Evolutionary conservation across 83 land plant species (phyloP).

Genomic region (Diphasiastrum complanatum): DNA sequence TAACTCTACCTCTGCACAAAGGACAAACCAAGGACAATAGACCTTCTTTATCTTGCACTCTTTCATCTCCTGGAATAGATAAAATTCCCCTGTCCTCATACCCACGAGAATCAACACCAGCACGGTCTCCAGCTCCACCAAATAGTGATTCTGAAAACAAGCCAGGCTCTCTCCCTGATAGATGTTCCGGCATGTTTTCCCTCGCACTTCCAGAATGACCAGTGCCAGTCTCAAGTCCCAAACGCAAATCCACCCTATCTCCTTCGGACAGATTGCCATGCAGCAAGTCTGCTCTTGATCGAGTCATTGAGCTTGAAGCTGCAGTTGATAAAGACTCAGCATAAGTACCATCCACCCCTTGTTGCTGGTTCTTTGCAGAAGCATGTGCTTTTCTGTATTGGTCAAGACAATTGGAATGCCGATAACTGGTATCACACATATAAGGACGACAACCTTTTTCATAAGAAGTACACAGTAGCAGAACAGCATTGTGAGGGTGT

Average conservation of each 20-base stretch:
- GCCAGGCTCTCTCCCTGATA: not conserved
- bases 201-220: no score
- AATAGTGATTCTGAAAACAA: no score
- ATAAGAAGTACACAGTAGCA: constrained; percentile 28
- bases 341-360: not conserved
- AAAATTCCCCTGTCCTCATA: constrained; percentile 1
- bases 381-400: constrained; percentile 29
- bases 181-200: not conserved
- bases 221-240: no score
- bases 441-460: constrained; percentile 35
- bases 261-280: no score
- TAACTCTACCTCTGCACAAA: constrained; percentile 32
- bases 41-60: not conserved
- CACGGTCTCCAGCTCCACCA: not conserved
- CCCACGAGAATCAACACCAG: not conserved
- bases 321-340: not conserved
- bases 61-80: not conserved
- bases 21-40: constrained; percentile 24
- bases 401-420: constrained; percentile 33
- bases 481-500: constrained; percentile 32
- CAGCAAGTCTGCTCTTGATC: not conserved
- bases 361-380: not conserved
- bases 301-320: not conserved
- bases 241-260: no score
- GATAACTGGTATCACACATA: constrained; percentile 36